These are phyloP conservation scores for Pyrus betulifolia DNA, from an alignment of 306 rosid genomes.

Conservation along the genomic window DNA sequence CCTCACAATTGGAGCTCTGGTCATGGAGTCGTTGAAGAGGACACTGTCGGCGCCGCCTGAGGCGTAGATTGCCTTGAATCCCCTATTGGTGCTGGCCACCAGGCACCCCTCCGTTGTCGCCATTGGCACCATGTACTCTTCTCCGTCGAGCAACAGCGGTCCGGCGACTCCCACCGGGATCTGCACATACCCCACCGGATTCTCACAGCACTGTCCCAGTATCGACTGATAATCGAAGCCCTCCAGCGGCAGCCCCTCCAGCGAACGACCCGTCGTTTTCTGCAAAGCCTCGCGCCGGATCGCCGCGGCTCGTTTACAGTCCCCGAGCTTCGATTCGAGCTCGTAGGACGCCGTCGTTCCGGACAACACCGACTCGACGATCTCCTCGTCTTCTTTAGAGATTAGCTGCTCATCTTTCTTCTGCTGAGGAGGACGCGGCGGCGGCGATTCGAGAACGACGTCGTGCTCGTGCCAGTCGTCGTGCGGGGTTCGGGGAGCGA, in stretches of 20 bases:
- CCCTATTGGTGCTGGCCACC: conserved; percentile 23
- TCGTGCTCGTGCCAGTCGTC: not conserved
- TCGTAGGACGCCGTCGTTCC: conserved; percentile 11
- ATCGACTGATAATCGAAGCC: conserved; percentile 23
- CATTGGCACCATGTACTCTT: conserved; percentile 18
- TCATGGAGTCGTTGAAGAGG: conserved; percentile 16
- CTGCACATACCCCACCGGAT: conserved; percentile 25
- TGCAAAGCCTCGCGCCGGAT: conserved; percentile 17
- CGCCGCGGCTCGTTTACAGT: conserved; percentile 11
- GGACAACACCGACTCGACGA: conserved; percentile 4
- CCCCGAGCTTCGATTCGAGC: conserved; percentile 22
- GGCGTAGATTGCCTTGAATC: conserved; percentile 18
- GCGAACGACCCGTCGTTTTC: conserved; percentile 18
- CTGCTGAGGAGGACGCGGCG: not conserved
- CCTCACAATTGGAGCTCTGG: conserved; percentile 24
- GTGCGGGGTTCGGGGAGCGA: conserved; percentile 1
- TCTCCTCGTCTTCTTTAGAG: conserved; percentile 6
- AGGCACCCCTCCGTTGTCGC: conserved; percentile 28
- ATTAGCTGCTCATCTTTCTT: not conserved
- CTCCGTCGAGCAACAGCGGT: conserved; percentile 15
- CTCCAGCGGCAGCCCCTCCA: conserved; percentile 18
- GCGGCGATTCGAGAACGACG: not conserved
- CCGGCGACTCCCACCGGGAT: conserved; percentile 28
- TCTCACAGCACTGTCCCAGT: conserved; percentile 29
- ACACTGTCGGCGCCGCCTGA: conserved; percentile 20